A percentile compares a stretch with the other conserved stretches of the same genome.
These are phyloP conservation scores for Pythium graminicola DNA, from an alignment of 352 stramenopile genomes.

Conservation along the genomic window DNA sequence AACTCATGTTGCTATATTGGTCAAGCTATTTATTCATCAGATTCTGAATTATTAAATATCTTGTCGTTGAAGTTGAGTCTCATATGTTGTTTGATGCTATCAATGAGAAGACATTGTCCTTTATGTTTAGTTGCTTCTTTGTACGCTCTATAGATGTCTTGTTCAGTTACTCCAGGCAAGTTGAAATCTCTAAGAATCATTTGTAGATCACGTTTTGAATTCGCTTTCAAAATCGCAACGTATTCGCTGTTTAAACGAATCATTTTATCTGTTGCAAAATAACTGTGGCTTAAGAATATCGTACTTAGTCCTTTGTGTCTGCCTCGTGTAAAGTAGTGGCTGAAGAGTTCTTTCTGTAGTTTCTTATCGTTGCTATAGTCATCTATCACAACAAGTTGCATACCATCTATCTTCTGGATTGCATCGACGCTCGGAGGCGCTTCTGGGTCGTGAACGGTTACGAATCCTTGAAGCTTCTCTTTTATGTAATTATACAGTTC, in stretches of 20 bases:
- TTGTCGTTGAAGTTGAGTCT: constrained; percentile 2
- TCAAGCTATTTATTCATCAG: constrained; percentile 6
- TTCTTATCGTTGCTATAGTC: constrained; percentile 27
- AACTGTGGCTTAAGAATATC: constrained; percentile 24
- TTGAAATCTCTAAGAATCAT: constrained; percentile 29
- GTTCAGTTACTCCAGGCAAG: constrained; percentile 8
- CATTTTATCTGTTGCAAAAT: constrained; percentile 34
- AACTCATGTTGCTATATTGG: constrained; percentile 4
- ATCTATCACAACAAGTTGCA: constrained; percentile 28
- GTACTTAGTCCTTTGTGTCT: constrained; percentile 21
- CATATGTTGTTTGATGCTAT: constrained; percentile 2
- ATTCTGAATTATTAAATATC: not conserved
- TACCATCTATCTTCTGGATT: constrained; percentile 19
- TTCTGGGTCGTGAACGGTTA: constrained; percentile 24
- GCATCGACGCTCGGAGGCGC: constrained; percentile 24
- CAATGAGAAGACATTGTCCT: constrained; percentile 15
- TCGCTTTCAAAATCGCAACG: constrained; percentile 25
- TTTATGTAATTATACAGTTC: constrained; percentile 24
- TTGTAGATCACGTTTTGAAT: constrained; percentile 28
- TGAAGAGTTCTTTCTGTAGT: constrained; percentile 29
- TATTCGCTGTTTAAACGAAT: constrained; percentile 30
- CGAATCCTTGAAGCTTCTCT: constrained; percentile 26
- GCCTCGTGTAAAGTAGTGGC: constrained; percentile 27
- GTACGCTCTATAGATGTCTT: constrained; percentile 22
- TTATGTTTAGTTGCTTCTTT: constrained; percentile 25